Evolutionary conservation across 163 green algal species (phyloP), one percentile per base, ranked within the genome.

Genomic region (Coccomyxa subellipsoidea): DNA sequence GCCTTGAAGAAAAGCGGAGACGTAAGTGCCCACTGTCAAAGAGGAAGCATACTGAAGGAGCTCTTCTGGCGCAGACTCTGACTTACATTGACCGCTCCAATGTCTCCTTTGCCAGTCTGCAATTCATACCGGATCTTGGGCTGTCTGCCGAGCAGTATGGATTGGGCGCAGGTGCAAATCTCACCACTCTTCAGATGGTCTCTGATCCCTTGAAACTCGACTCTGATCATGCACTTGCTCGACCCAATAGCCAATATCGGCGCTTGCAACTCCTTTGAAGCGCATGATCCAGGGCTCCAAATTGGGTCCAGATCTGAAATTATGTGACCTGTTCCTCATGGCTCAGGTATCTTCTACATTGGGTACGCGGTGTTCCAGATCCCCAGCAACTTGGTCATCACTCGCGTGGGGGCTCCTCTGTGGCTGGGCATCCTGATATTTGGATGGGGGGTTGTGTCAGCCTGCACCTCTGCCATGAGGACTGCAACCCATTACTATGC

Each of bases 141-240:
- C 80, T 92, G 3, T 76, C n/a, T 32, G 86, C 83, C 39, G 54
- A 81, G 9, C 83, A 83, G 10, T 92, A 92, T 59, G 88, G 88
- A 27, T 77, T 91, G 12, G 78, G 27, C 23, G 70, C 78, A 39
- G 77, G 77, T 23, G 32, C 31, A 23, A 35, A 27, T 18, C 21
- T 59, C n/a, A n/a, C n/a, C n/a, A n/a, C n/a, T n/a, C n/a, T n/a
- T n/a, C n/a, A n/a, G n/a, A n/a, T n/a, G n/a, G n/a, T n/a, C n/a
- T n/a, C n/a, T n/a, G n/a, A n/a, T n/a, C n/a, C n/a, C n/a, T n/a
- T n/a, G n/a, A n/a, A n/a, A n/a, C n/a, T n/a, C n/a, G n/a, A n/a
- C n/a, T n/a, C n/a, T n/a, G n/a, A n/a, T n/a, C n/a, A n/a, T n/a
- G n/a, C n/a, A n/a, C n/a, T n/a, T n/a, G n/a, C n/a, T n/a, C n/a